Evolutionary conservation across 1,284 basidiomycete species (phyloP).

Genomic region (Trichosporon inkin): DNA sequence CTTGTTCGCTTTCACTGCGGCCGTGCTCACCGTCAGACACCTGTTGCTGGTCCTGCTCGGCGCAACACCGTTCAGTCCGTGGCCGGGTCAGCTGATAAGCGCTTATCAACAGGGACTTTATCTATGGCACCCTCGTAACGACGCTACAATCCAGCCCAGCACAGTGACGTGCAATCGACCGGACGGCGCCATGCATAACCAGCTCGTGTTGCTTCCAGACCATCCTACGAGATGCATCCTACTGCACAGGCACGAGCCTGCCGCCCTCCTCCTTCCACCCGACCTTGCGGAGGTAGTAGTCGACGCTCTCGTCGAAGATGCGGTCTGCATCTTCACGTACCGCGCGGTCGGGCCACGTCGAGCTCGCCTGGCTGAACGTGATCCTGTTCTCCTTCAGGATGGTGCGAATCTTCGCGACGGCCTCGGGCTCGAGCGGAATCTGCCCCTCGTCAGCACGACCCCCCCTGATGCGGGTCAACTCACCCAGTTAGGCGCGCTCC

Average conservation of each 20-base stretch:
- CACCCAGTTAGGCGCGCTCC: constrained; percentile 49
- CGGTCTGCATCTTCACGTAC: constrained; percentile 38
- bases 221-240: neutral
- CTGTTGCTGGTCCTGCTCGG: no score
- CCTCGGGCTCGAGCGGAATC: constrained; percentile 44
- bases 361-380: constrained; percentile 39
- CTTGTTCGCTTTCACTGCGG: no score
- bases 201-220: no score
- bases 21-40: no score
- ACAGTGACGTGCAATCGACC: no score
- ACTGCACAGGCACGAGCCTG: constrained; percentile 8
- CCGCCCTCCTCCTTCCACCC: constrained; percentile 36
- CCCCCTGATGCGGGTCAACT: constrained; percentile 11
- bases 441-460: constrained; percentile 4
- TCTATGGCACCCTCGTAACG: no score
- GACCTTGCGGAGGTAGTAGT: constrained; percentile 31
- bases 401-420: constrained; percentile 30
- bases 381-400: constrained; percentile 22
- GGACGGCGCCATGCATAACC: no score
- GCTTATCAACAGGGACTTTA: no score
- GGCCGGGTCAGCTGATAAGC: no score
- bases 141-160: no score
- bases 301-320: constrained; percentile 34
- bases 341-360: constrained; percentile 43
- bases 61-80: no score